Percentiles rank a stretch among this genome's conserved stretches.
Conservation (phyloP, 495 filamentous ascomycete species). For the Opeltia flavorubescens region DNA sequence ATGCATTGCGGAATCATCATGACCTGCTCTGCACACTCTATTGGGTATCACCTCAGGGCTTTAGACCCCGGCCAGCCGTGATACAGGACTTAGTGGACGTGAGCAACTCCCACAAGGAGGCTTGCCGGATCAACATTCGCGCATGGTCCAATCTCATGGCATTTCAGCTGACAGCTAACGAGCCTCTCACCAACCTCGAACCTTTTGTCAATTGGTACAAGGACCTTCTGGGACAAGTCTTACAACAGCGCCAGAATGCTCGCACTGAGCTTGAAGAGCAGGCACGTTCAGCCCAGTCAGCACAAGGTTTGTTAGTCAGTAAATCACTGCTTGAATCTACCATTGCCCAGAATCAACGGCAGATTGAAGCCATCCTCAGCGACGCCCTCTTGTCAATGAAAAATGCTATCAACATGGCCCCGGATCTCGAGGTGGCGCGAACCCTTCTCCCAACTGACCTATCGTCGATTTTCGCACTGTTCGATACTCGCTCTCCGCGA, state of each 20-base stretch:
- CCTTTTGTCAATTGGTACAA: slow-evolving; percentile 58
- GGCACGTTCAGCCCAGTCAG: slow-evolving; percentile 23
- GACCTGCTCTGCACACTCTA: slow-evolving; percentile 83
- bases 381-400: slow-evolving; percentile 39
- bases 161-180: slow-evolving; percentile 53
- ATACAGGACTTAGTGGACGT: slow-evolving; percentile 71
- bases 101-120: slow-evolving; percentile 67
- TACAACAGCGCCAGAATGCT: slow-evolving; percentile 43
- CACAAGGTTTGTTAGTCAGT: slow-evolving; percentile 22
- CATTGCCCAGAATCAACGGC: slow-evolving; percentile 46
- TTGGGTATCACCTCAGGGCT: slow-evolving; percentile 61
- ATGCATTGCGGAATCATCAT: slow-evolving; percentile 82
- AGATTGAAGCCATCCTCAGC: slow-evolving; percentile 43
- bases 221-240: slow-evolving; percentile 39
- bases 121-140: slow-evolving; percentile 67
- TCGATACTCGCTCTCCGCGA: slow-evolving; percentile 24
- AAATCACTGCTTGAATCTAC: slow-evolving; percentile 37
- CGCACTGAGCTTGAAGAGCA: slow-evolving; percentile 49
- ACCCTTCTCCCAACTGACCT: slow-evolving; percentile 21
- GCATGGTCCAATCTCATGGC: slow-evolving; percentile 68
- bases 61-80: slow-evolving; percentile 53
- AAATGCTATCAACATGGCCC: slow-evolving; percentile 30
- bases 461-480: slow-evolving; percentile 24
- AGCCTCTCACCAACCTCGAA: slow-evolving; percentile 35
- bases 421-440: slow-evolving; percentile 22